Evolutionary conservation across 257 asterid genomes (phyloP), one percentile per base, ranked within the genome.

Genomic region (Penstemon barbatus): DNA sequence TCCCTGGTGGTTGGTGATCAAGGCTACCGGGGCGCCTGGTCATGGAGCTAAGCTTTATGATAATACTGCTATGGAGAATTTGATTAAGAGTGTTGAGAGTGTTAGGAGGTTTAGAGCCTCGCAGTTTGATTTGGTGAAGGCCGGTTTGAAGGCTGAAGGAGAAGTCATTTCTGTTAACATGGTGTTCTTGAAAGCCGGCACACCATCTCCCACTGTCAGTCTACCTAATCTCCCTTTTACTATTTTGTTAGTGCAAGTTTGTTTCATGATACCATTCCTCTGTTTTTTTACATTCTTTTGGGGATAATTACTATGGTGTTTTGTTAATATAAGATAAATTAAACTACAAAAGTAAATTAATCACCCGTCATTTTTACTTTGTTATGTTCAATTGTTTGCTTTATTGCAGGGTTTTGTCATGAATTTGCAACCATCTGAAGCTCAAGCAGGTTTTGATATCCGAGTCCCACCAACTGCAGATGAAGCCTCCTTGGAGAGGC

Each of bases 361-460:
- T 58, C 19, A 39, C 13, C 45, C 36, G 4, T 49, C 37, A 39
- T 45, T n/a, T 61, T 9, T 42, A 56, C 33, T 50, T 53, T 55
- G 4, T 50, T 63, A 25, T 25, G 18, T 57, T 1, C 4, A 57
- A 0, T 57, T 6, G 10, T 57, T 68, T 55, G 8, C 71, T 69
- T 15, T 37, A 65, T 76, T 69, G 65, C 81, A 92, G 98, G 98
- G 99, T 9, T 94, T 89, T 66, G 96, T 91, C 79, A 94, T 89
- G 99, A 94, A 94, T 82, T 71, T 94, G 75, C 99, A 93, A 81
- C 99, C 97, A 60, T 93, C 99, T 51, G 97, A 93, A 89, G 99
- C 99, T 71, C 69, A 86, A 76, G 99, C 97, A 61, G 99, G 99
- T 42, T 94, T 94, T 75, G 99, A 94, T 77, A 81, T 94, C 79